Conservation (phyloP, 2,329 filamentous ascomycete genomes). For the Calonectria leucothoes region DNA sequence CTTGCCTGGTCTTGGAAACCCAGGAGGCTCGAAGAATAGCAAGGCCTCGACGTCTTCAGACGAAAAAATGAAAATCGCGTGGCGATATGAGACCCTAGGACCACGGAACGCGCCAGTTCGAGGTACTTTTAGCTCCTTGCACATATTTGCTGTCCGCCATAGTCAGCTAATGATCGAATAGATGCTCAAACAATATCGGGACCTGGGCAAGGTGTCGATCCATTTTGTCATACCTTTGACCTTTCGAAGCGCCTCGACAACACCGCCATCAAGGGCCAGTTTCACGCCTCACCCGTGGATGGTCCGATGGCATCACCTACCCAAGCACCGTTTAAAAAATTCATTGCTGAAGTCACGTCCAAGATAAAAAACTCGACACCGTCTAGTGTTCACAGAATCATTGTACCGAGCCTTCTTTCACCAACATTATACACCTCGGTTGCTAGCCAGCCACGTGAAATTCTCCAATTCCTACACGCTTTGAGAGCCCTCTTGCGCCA, state of each 20-base stretch:
- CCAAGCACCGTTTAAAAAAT: slow-evolving; percentile 63
- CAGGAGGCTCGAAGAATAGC: slow-evolving; percentile 51
- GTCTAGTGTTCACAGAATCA: slow-evolving; percentile 78
- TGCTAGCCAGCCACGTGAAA: slow-evolving; percentile 74
- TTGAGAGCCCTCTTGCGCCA: slow-evolving; percentile 80
- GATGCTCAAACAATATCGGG: slow-evolving; percentile 32
- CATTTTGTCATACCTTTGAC: slow-evolving; percentile 81
- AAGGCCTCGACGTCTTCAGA: slow-evolving; percentile 55
- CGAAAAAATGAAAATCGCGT: slow-evolving; percentile 98
- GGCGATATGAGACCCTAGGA: slow-evolving; percentile 91
- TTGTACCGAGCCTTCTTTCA: slow-evolving; percentile 87
- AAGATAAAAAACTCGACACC: slow-evolving; percentile 68
- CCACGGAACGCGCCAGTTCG: slow-evolving; percentile 71
- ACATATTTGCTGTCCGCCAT: not conserved
- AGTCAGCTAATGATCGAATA: not conserved
- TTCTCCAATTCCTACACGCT: slow-evolving; percentile 85
- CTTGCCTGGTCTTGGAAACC: slow-evolving; percentile 76
- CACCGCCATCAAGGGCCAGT: slow-evolving; percentile 60
- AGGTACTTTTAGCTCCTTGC: slow-evolving; percentile 62
- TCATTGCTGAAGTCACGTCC: slow-evolving; percentile 69
- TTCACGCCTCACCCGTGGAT: slow-evolving; percentile 62
- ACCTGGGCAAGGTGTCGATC: slow-evolving; percentile 34
- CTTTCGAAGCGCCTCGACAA: slow-evolving; percentile 72
- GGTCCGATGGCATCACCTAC: slow-evolving; percentile 30
- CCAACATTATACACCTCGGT: slow-evolving; percentile 84